phyloP scores from a whole-genome alignment of 371 early-diverging fungal genomes.

The Mucor piriformis region DNA sequence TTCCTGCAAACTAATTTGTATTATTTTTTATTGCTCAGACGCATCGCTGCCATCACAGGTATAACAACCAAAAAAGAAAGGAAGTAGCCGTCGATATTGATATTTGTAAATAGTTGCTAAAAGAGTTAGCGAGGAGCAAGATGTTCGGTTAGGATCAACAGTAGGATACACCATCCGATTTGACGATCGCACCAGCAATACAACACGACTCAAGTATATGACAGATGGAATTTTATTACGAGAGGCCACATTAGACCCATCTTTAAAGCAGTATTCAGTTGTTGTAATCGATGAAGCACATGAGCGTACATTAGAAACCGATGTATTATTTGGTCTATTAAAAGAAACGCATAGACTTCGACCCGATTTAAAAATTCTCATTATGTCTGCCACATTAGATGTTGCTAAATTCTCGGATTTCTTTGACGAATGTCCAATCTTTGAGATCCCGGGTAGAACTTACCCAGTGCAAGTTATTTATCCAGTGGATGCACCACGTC shows the following conservation, averaged over 20 bases:
- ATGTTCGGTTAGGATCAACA: slow-evolving; percentile 54
- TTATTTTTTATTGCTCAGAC: slow-evolving; percentile 33
- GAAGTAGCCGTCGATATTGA: too few species aligned
- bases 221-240: slow-evolving; percentile 93
- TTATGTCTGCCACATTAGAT: slow-evolving; percentile 87
- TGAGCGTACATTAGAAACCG: slow-evolving; percentile 93
- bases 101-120: slow-evolving; percentile 66
- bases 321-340: slow-evolving; percentile 88
- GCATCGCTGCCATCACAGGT: slow-evolving; percentile 90
- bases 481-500: slow-evolving; percentile 46
- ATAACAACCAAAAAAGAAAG: neutral
- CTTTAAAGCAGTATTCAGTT: slow-evolving; percentile 66
- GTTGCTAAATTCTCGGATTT: slow-evolving; percentile 75
- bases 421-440: slow-evolving; percentile 81
- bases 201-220: slow-evolving; percentile 83
- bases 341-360: slow-evolving; percentile 59
- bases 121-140: slow-evolving; percentile 80
- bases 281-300: slow-evolving; percentile 95
- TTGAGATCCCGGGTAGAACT: slow-evolving; percentile 82
- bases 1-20: too few species aligned
- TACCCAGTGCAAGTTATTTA: slow-evolving; percentile 79
- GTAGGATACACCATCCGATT: slow-evolving; percentile 93
- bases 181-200: slow-evolving; percentile 61
- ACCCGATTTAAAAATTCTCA: slow-evolving; percentile 68
- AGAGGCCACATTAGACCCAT: slow-evolving; percentile 70